Base-by-base conservation (phyloP, 805 yeast species). In the Maudiozyma turicensis region DNA sequence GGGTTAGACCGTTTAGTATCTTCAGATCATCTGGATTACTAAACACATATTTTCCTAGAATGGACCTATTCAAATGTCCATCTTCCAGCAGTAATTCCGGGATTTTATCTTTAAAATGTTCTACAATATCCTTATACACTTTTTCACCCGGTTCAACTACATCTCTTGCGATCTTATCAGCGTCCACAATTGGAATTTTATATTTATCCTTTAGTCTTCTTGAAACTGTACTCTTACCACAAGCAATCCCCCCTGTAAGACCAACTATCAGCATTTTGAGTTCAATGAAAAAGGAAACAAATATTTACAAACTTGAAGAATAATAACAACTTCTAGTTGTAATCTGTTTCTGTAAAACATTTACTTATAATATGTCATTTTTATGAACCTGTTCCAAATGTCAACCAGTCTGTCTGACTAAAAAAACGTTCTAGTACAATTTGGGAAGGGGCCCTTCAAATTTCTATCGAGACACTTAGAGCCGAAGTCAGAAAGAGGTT, bases 161-260 rank as follows among this genome's bases (percentile, higher is more conserved):
- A 52, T 87, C 81, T 50, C 84, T 76, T 0, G 99, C 98, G 42
- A 95, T 83, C 45, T 77, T 64, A 64, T 93, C 99, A 1, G 99
- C 98, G 69, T 93, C 99, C 1, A 93, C 74, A 1, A 93, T 66
- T 0, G 84, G 74, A 5, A 85, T 51, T 1, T 71, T 60, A 58
- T 81, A 74, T 9, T 77, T 67, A 8, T 77, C 75, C 5, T 64
- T 52, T 9, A 93, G 67, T 35, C 76, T 65, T 14, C 68, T 60
- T 0, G 96, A 86, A 0, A 86, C 97, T 0, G 98, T 91, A 15
- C 95, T 84, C 60, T 93, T 93, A 3, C 99, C 99, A n/a, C 93
- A 77, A 5, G 96, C 96, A 45, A 93, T 93, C 1, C 97, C 96
- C 1, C 99, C 99, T 0, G 99, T 93, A n/a, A 93, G 75, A 1